phyloP scores from a whole-genome alignment of 2,329 filamentous ascomycete species.

The Taxawa tesnikishii region DNA sequence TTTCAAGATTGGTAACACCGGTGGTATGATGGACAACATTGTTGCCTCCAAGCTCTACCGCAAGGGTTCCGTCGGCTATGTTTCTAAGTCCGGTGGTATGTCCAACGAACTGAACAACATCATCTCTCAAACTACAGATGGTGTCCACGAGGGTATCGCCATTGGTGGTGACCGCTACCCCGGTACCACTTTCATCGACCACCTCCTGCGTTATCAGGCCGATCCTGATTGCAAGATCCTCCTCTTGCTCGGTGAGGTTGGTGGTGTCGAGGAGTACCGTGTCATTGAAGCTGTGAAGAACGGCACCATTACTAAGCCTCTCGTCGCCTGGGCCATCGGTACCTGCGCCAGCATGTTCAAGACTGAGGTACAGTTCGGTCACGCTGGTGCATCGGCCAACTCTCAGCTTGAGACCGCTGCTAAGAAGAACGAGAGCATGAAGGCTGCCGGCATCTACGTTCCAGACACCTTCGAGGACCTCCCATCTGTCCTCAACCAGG shows the following conservation, averaged over 20 bases:
- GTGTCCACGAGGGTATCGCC: conserved; percentile 97
- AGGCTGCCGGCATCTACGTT: conserved; percentile 84
- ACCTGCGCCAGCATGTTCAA: conserved; percentile 99
- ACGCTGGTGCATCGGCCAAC: conserved; percentile 98
- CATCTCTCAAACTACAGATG: conserved; percentile 87
- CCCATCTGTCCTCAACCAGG: conserved; percentile 58
- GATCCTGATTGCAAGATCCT: conserved; percentile 98
- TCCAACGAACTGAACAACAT: conserved; percentile 99
- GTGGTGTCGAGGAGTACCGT: conserved; percentile 99
- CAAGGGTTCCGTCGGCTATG: conserved; percentile 95
- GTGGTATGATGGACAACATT: conserved; percentile 99
- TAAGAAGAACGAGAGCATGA: conserved; percentile 95
- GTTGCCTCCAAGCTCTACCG: conserved; percentile 99
- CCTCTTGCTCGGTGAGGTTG: conserved; percentile 89
- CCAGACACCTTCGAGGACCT: conserved; percentile 96
- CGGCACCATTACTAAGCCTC: conserved; percentile 91
- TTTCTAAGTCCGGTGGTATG: conserved; percentile 99
- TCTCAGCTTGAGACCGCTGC: conserved; percentile 96
- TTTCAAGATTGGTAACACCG: conserved; percentile 99
- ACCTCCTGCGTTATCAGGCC: conserved; percentile 89
- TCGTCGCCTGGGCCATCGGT: conserved; percentile 98
- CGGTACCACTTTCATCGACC: conserved; percentile 98
- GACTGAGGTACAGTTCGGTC: conserved; percentile 98
- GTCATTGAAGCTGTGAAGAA: conserved; percentile 96
- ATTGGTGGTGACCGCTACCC: conserved; percentile 99